Evolutionary conservation across 768 basidiomycete species (phyloP), one percentile per base, ranked within the genome.

Genomic region (Termitomyces sp.): DNA sequence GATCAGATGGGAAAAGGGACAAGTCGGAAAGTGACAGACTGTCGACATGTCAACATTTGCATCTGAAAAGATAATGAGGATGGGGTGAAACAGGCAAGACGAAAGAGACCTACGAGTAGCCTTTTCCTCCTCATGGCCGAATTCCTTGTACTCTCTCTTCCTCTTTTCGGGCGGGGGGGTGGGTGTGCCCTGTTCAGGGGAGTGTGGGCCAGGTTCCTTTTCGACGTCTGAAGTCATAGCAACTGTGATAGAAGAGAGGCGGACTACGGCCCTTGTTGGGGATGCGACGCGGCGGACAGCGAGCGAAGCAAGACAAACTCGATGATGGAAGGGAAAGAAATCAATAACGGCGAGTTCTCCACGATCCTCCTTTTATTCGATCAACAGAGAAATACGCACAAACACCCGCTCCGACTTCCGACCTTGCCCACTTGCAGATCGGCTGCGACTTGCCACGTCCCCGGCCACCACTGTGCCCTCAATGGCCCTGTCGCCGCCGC

Each of bases 71-170:
- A 5, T 32, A 33, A 57, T 61, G 14, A 38, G 45, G 32, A 63
- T 26, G 53, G 57, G 60, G 45, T 61, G 46, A 64, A 57, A 58
- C 56, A 63, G 35, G 50, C 36, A 33, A 54, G 22, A 32, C 4
- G 53, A 50, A 30, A 53, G 57, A 56, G 69, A 79, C 68, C 16
- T 16, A 91, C 90, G 87, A 56, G 85, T 81, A 44, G 86, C 73
- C 63, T 83, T 82, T 53, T 84, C 79, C 50, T 85, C 76, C 2
- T 90, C 88, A 68, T 92, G 86, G 58, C 81, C 83, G 58, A 92
- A 89, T 44, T 92, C 91, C 79, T 89, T 93, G 78, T 93, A 93
- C 77, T 90, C 88, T 75, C 90, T 81, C 77, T 90, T 88, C 70
- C 73, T 86, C 69, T 78, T 76, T 69, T 72, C 73, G n/a, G 69